Evolutionary conservation across 2,329 filamentous ascomycete genomes (phyloP).

Genomic region (Magnaporthales sp.): DNA sequence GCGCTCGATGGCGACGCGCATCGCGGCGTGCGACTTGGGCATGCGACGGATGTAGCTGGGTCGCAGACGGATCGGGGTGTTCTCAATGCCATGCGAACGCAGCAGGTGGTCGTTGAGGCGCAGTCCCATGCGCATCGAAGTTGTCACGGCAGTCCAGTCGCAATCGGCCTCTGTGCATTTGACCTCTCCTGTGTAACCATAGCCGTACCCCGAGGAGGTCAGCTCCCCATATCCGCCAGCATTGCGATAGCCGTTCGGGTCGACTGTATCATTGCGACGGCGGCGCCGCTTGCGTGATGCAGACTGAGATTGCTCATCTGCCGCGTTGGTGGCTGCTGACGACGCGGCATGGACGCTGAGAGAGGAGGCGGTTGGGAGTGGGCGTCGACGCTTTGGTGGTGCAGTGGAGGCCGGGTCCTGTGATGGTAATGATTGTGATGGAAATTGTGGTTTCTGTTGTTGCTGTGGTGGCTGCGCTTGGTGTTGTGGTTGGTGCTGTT

Average conservation of each 20-base stretch:
- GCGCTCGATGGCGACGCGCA: not conserved
- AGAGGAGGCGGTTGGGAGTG: not conserved
- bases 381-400: slow-evolving; percentile 3
- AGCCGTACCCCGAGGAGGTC: not conserved
- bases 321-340: not conserved
- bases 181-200: slow-evolving; percentile 2
- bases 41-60: slow-evolving; percentile 5
- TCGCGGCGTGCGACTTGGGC: slow-evolving; percentile 1
- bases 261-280: not conserved
- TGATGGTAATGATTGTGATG: not conserved
- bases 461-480: not conserved
- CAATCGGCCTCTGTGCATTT: slow-evolving; percentile 3
- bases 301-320: not conserved
- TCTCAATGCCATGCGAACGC: slow-evolving; percentile 2
- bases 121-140: slow-evolving; percentile 2
- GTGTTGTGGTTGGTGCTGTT: not conserved
- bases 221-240: slow-evolving; percentile 1
- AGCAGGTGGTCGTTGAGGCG: slow-evolving; percentile 4
- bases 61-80: slow-evolving; percentile 2
- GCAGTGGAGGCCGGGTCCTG: not conserved
- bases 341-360: not conserved
- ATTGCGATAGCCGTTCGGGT: slow-evolving; percentile 1
- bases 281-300: not conserved
- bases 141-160: slow-evolving; percentile 1
- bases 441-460: not conserved